A percentile compares a stretch with the other conserved stretches of the same genome.
Evolutionary conservation across 768 basidiomycete genomes (phyloP).

Genomic region (Hypholoma fasciculare): DNA sequence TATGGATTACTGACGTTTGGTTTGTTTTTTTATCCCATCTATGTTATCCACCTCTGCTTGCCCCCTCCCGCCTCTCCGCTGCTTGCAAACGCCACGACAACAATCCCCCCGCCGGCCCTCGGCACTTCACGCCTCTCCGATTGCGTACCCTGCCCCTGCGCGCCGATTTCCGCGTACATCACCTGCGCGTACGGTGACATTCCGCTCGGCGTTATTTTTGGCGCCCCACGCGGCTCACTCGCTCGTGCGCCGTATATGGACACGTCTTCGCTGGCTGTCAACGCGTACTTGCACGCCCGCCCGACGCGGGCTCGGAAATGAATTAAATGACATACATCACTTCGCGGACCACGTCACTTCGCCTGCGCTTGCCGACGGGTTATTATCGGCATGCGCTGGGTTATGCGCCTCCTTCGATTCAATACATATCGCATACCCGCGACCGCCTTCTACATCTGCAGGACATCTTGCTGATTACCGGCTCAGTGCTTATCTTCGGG

Average conservation of each 20-base stretch:
- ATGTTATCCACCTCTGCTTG: too few relatives aligned
- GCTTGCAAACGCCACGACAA: not conserved
- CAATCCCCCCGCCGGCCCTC: not conserved
- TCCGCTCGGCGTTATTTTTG: not conserved
- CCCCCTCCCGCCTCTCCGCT: not conserved
- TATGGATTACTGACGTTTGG: too few relatives aligned
- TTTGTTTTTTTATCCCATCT: too few relatives aligned
- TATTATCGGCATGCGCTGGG: not conserved
- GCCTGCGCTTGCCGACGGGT: not conserved
- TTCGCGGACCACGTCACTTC: too few relatives aligned
- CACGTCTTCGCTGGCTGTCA: too few relatives aligned
- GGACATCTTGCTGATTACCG: conserved; percentile 94
- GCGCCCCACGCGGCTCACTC: not conserved
- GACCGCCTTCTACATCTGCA: conserved; percentile 24
- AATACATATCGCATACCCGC: not conserved
- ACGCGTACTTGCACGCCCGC: too few relatives aligned
- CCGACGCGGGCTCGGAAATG: too few relatives aligned
- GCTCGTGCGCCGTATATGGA: too few relatives aligned
- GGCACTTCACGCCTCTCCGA: not conserved
- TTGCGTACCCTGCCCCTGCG: not conserved
- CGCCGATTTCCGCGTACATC: not conserved
- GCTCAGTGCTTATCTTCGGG: conserved; percentile 86
- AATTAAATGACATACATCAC: too few relatives aligned
- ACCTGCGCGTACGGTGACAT: not conserved
- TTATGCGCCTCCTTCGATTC: conserved; percentile 6